Percentiles rank a stretch among this genome's conserved stretches.
These are phyloP conservation scores for Hypsizygus ulmarius DNA, from an alignment of 1,284 basidiomycete species.

Conservation along the genomic window DNA sequence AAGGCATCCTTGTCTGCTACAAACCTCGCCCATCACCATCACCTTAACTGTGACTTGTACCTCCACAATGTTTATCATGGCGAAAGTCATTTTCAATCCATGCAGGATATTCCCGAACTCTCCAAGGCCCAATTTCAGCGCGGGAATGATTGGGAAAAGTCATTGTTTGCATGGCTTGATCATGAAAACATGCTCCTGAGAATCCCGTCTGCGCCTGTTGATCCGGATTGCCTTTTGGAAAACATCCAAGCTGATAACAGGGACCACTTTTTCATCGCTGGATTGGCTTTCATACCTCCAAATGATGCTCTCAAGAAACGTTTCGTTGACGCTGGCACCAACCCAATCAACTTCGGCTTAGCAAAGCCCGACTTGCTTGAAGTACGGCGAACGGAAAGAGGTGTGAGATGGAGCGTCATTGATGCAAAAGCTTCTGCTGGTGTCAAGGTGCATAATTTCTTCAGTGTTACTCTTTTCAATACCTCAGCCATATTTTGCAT, in stretches of 20 bases:
- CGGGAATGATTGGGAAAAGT: slow-evolving; percentile 49
- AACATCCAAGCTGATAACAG: slow-evolving; percentile 42
- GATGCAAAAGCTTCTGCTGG: slow-evolving; percentile 47
- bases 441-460: slow-evolving; percentile 38
- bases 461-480: background rate
- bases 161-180: slow-evolving; percentile 47
- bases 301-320: slow-evolving; percentile 29
- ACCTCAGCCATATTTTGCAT: background rate
- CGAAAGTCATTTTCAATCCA: slow-evolving; percentile 17
- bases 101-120: slow-evolving; percentile 7
- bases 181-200: slow-evolving; percentile 38
- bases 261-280: slow-evolving; percentile 49
- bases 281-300: slow-evolving; percentile 41
- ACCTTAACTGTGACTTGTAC: slow-evolving; percentile 46
- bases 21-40: slow-evolving; percentile 43
- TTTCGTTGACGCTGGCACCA: slow-evolving; percentile 29
- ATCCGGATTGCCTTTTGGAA: slow-evolving; percentile 34
- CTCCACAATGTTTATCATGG: slow-evolving; percentile 40
- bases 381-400: slow-evolving; percentile 35
- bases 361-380: slow-evolving; percentile 49
- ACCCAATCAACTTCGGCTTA: slow-evolving; percentile 42
- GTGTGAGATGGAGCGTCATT: slow-evolving; percentile 49
- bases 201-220: slow-evolving; percentile 34
- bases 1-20: slow-evolving; percentile 42
- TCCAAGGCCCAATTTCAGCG: slow-evolving; percentile 39